Evolutionary conservation across 495 filamentous ascomycete genomes (phyloP).

Genomic region (Penicillium simplicissimum): DNA sequence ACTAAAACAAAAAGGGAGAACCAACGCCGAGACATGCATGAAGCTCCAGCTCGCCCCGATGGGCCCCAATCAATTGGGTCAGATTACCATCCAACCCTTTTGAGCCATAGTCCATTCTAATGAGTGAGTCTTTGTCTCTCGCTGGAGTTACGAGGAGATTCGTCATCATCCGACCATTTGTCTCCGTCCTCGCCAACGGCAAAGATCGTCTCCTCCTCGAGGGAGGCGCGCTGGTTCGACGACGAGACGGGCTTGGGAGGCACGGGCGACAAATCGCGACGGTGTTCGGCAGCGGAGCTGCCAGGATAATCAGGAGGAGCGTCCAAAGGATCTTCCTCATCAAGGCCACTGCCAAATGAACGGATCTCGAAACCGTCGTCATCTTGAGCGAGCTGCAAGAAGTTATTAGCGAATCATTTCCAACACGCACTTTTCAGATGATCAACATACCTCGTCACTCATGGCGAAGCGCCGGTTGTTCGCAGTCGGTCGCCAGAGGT

Average conservation of each 20-base stretch:
- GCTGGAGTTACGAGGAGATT: conserved; percentile 54
- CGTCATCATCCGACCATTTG: conserved; percentile 67
- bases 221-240: conserved; percentile 60
- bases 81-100: neutral
- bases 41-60: conserved; percentile 11
- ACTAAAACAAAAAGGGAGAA: conserved; percentile 13
- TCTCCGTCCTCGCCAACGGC: conserved; percentile 81
- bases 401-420: conserved; percentile 27
- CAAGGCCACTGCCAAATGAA: conserved; percentile 81
- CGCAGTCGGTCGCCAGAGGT: conserved; percentile 92
- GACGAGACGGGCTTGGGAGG: conserved; percentile 53
- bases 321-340: conserved; percentile 59
- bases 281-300: conserved; percentile 30
- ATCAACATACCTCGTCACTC: conserved; percentile 91
- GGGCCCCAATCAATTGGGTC: too few species aligned
- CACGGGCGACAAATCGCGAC: conserved; percentile 49
- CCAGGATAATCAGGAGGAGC: conserved; percentile 39
- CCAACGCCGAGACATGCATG: conserved; percentile 36
- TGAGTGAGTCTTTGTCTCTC: conserved; percentile 65
- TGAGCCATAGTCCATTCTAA: neutral
- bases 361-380: conserved; percentile 98
- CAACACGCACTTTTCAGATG: neutral
- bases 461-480: conserved; percentile 98
- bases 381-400: conserved; percentile 81
- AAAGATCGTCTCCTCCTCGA: conserved; percentile 94